Conservation (phyloP, 169 alveolate genomes). For the Condylostoma magnum region DNA sequence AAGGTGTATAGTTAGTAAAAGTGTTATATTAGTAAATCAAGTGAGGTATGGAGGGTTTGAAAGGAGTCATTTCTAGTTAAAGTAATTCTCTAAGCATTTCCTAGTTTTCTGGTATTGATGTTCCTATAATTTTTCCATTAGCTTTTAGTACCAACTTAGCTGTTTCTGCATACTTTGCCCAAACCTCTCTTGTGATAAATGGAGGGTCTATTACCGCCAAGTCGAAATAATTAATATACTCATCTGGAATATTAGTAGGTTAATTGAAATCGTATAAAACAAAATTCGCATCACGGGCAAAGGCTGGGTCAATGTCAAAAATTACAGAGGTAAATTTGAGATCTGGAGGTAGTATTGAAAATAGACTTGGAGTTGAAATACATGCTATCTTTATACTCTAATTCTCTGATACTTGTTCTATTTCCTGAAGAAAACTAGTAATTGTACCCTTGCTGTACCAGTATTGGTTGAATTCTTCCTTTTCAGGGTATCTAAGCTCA, state of each 20-base stretch:
- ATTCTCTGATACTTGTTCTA: slow-evolving; percentile 22
- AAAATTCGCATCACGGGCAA: slow-evolving; percentile 62
- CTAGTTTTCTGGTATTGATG: slow-evolving; percentile 76
- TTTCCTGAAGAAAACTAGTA: slow-evolving; percentile 52
- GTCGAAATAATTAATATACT: slow-evolving; percentile 59
- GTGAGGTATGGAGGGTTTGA: slow-evolving; percentile 80
- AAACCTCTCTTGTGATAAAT: slow-evolving; percentile 81
- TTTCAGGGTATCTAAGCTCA: slow-evolving; percentile 53
- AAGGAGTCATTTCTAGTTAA: slow-evolving; percentile 39
- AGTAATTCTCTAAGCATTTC: slow-evolving; percentile 60
- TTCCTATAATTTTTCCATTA: slow-evolving; percentile 43
- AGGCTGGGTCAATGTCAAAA: slow-evolving; percentile 61
- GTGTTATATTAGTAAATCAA: slow-evolving; percentile 75
- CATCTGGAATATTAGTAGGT: slow-evolving; percentile 56
- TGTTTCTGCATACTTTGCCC: slow-evolving; percentile 69
- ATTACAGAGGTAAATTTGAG: slow-evolving; percentile 42
- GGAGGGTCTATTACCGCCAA: slow-evolving; percentile 82
- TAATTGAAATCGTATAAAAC: slow-evolving; percentile 62
- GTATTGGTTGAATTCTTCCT: slow-evolving; percentile 73
- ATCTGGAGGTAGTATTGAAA: slow-evolving; percentile 50
- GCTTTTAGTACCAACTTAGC: slow-evolving; percentile 53
- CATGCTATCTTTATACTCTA: slow-evolving; percentile 47
- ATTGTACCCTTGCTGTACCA: slow-evolving; percentile 78
- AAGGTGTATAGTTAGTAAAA: slow-evolving; percentile 70
- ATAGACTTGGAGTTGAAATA: slow-evolving; percentile 66